Evolutionary conservation across 192 early-diverging fungal genomes (phyloP).

Genomic region (Anaeromyces robustus): DNA sequence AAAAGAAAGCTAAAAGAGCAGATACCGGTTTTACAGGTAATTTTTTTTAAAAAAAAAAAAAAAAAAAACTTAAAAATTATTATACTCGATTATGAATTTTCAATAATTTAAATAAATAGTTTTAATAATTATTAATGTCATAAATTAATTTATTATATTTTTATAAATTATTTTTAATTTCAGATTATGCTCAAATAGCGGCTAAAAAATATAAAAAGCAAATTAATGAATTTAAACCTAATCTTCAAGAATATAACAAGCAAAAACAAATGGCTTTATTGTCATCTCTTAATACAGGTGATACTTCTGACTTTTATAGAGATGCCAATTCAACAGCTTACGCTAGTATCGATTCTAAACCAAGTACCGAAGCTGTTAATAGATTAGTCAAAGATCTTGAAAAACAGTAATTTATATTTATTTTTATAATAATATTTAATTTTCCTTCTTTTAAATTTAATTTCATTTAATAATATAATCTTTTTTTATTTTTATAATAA

Average conservation of each 20-base stretch:
- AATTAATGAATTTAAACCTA: conserved; percentile 67
- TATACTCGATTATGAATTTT: too few relatives aligned
- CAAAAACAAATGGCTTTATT: conserved; percentile 31
- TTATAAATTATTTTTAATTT: too few relatives aligned
- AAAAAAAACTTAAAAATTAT: not conserved
- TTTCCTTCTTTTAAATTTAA: too few relatives aligned
- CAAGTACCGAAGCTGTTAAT: conserved; percentile 47
- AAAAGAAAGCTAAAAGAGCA: conserved; percentile 34
- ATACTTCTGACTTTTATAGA: conserved; percentile 33
- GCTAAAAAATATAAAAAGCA: conserved; percentile 75
- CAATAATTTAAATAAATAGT: too few relatives aligned
- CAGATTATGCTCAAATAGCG: conserved; percentile 69
- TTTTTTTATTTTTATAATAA: conserved; percentile 11
- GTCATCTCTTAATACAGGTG: conserved; percentile 9
- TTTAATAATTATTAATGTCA: too few relatives aligned
- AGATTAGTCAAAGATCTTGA: conserved; percentile 50
- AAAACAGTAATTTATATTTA: conserved; percentile 43
- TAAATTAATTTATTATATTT: too few relatives aligned
- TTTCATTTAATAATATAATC: too few relatives aligned
- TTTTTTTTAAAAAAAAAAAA: not conserved
- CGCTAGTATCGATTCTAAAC: conserved; percentile 33
- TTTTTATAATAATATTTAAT: not conserved
- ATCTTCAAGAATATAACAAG: conserved; percentile 56
- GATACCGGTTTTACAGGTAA: conserved; percentile 73
- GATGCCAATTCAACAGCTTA: conserved; percentile 54